Conservation (phyloP, 176 grass and related monocot species). For the Oryza glaberrima region DNA sequence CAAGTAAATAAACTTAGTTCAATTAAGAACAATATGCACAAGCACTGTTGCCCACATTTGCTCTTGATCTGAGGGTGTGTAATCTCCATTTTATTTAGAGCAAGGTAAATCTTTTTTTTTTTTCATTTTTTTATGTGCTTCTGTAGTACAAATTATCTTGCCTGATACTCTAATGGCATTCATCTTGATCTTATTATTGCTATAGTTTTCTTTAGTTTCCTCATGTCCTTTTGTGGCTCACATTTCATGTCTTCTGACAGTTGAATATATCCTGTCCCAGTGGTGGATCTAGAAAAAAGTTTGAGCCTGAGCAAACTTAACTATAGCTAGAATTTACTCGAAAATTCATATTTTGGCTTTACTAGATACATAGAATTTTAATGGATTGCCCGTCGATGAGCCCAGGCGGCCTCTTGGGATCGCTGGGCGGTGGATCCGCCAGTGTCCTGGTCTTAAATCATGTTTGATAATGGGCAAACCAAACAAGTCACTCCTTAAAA, state of each 20-base stretch:
- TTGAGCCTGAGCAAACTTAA: too few relatives aligned
- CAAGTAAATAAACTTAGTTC: conserved; percentile 13
- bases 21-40: background rate
- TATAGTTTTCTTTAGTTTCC: conserved; percentile 1
- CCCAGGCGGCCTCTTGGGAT: too few relatives aligned
- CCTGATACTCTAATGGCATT: background rate
- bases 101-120: background rate
- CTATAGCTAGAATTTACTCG: too few relatives aligned
- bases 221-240: background rate
- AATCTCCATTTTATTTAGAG: background rate
- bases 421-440: too few relatives aligned
- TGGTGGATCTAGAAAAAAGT: too few relatives aligned
- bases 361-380: too few relatives aligned
- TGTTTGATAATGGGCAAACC: conserved; percentile 16
- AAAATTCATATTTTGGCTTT: too few relatives aligned
- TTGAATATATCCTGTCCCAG: background rate
- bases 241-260: conserved; percentile 13
- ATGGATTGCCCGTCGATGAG: too few relatives aligned
- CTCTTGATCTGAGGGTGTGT: background rate
- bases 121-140: conserved; percentile 1
- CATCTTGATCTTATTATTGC: background rate
- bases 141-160: background rate
- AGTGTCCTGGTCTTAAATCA: background rate
- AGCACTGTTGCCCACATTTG: background rate
- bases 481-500: background rate